Percentiles rank a stretch among this genome's conserved stretches.
Conservation (phyloP, 23 red algal genomes). For the Gracilaria gracilis region DNA sequence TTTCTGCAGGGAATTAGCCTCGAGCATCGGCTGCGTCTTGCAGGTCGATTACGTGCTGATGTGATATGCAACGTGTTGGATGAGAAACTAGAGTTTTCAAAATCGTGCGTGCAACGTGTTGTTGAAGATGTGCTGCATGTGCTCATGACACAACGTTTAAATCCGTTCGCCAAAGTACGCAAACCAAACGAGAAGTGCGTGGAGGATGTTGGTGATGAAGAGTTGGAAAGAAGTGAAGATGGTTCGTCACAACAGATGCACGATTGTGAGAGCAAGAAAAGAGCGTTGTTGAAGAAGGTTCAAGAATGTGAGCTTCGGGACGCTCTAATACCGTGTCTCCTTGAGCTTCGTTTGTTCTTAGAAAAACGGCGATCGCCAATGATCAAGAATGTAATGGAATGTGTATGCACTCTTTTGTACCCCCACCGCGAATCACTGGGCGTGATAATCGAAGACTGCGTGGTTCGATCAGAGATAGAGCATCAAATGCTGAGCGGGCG, state of each 20-base stretch:
- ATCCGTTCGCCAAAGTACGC: background rate
- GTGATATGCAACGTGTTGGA: constrained; percentile 50
- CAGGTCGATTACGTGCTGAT: constrained; percentile 49
- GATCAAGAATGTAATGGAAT: constrained; percentile 30
- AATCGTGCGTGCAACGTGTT: background rate
- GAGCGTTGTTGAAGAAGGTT: constrained; percentile 51
- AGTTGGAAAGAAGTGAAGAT: background rate
- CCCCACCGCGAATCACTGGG: constrained; percentile 41
- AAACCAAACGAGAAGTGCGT: background rate
- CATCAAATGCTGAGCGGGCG: constrained; percentile 22
- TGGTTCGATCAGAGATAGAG: constrained; percentile 46
- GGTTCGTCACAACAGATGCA: background rate
- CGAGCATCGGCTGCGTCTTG: constrained; percentile 48
- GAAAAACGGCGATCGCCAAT: constrained; percentile 51
- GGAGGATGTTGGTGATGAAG: constrained; percentile 21
- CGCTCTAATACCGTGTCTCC: constrained; percentile 36
- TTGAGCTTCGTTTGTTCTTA: constrained; percentile 53
- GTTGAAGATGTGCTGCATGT: constrained; percentile 31
- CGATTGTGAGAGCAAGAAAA: constrained; percentile 14
- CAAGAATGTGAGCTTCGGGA: constrained; percentile 57
- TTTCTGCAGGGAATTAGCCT: constrained; percentile 45
- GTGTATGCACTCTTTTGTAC: constrained; percentile 43
- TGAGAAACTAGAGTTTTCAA: constrained; percentile 53
- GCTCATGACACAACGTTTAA: constrained; percentile 5
- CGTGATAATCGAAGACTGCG: constrained; percentile 23